Base-by-base conservation (phyloP, 805 yeast genomes). In the Metschnikowia cubensis region DNA sequence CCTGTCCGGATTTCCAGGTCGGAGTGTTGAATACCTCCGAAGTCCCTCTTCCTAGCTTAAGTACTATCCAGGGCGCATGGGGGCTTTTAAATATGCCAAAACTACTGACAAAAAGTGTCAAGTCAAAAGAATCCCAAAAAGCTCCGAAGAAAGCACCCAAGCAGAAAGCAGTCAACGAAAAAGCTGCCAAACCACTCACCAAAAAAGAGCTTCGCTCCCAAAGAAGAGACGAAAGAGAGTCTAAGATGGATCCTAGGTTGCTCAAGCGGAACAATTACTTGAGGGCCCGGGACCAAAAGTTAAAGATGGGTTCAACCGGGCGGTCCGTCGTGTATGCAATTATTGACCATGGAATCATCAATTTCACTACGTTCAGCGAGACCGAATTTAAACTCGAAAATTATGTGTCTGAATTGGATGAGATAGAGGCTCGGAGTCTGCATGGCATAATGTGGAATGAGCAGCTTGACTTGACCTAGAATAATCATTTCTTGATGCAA, bases 311-410 rank as follows among this genome's bases (percentile, higher is more conserved):
- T 0, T 63, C 73, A 50, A 50, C 59, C 4, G 68, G 67, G 4
- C 65, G 82, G 18, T 73, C 72, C 22, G 68, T 85, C 5, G 66
- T 88, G 3, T 53, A 83, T n/a, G 96, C 96, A 0, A 71, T 85
- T 1, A 80, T 89, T 5, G 94, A 87, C 61, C 75, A 80, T 57
- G 96, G 96, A 0, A 73, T 88, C 4, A 76, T 88, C 15, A 86
- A 84, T 59, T 88, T 85, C 59, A 71, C 81, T n/a, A 71, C 70
- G 41, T 57, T 83, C 17, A 63, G 78, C 5, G 80, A 78, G 53
- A 75, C 79, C 6, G 79, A 77, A 53, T 83, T 83, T 67, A 68
- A 68, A 3, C 53, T 68, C 42, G 47, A 52, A 14, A 50, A 49
- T 11, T 22, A 21, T 3, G 18, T 40, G 2, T 44, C 50, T 7